Conservation (phyloP, 768 basidiomycete species). For the Paxillus ammoniavirescens region DNA sequence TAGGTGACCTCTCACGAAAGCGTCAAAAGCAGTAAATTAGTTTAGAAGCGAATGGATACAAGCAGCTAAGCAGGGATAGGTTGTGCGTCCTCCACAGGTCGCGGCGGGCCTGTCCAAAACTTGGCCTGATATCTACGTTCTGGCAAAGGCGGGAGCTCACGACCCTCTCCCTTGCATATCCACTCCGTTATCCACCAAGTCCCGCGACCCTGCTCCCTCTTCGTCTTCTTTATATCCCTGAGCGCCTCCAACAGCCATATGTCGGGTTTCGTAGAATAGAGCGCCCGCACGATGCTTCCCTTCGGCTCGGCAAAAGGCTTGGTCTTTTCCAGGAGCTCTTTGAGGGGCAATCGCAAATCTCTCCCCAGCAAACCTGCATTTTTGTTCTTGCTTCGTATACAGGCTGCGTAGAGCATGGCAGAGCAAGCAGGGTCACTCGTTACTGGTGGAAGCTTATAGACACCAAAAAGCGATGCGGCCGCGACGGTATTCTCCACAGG, state of each 20-base stretch:
- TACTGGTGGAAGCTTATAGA: slow-evolving; percentile 54
- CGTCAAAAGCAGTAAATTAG: not conserved
- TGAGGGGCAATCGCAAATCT: slow-evolving; percentile 42
- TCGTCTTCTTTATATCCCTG: slow-evolving; percentile 33
- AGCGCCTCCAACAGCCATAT: slow-evolving; percentile 38
- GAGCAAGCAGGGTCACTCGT: slow-evolving; percentile 56
- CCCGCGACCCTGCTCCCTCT: slow-evolving; percentile 28
- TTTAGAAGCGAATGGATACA: slow-evolving; percentile 2
- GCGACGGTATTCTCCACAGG: slow-evolving; percentile 49
- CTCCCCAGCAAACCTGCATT: slow-evolving; percentile 40
- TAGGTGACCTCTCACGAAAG: too few species aligned
- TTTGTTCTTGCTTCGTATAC: slow-evolving; percentile 44
- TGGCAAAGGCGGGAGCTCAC: slow-evolving; percentile 14
- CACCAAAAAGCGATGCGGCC: slow-evolving; percentile 50
- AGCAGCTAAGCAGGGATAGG: slow-evolving; percentile 6
- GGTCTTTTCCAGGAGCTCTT: slow-evolving; percentile 27
- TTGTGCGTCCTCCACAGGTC: slow-evolving; percentile 1
- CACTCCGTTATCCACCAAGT: slow-evolving; percentile 28
- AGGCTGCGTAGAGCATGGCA: slow-evolving; percentile 56
- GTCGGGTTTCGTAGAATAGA: slow-evolving; percentile 32
- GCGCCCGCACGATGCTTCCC: slow-evolving; percentile 19
- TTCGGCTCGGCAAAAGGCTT: slow-evolving; percentile 18
- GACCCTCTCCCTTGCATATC: slow-evolving; percentile 23
- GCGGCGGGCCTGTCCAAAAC: slow-evolving; percentile 2
- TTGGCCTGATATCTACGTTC: slow-evolving; percentile 17